Evolutionary conservation across 257 asterid species (phyloP).

Genomic region (Solanum neorickii): DNA sequence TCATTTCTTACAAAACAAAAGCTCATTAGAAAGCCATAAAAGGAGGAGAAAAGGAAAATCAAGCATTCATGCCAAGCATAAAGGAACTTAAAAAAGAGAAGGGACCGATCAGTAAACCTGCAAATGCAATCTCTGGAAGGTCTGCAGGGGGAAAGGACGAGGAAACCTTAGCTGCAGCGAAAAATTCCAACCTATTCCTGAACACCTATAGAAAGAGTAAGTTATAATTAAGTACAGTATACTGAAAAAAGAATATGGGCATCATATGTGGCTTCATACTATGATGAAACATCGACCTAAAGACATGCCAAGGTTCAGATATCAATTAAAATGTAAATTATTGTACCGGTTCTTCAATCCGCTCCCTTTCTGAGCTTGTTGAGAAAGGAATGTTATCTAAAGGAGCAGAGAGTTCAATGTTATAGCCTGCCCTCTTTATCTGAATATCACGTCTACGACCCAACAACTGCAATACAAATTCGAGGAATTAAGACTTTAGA

Average conservation of each 20-base stretch:
- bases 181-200: conserved; percentile 77
- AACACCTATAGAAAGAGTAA: conserved; percentile 46
- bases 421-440: conserved; percentile 85
- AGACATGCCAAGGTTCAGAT: background rate
- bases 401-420: conserved; percentile 71
- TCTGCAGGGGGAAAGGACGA: conserved; percentile 90
- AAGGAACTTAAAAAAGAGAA: background rate
- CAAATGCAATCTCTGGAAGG: conserved; percentile 97
- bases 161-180: conserved; percentile 91
- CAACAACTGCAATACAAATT: conserved; percentile 45
- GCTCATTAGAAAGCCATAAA: background rate
- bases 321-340: conserved; percentile 3
- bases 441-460: conserved; percentile 92
- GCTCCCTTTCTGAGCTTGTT: conserved; percentile 67
- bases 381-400: conserved; percentile 87
- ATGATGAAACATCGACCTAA: background rate
- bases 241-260: background rate
- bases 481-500: background rate
- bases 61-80: background rate
- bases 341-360: conserved; percentile 86
- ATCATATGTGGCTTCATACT: background rate
- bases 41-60: background rate
- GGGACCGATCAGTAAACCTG: conserved; percentile 38
- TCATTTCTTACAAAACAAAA: background rate
- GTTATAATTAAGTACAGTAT: conserved; percentile 1